Evolutionary conservation across 768 basidiomycete species (phyloP).

Genomic region (Phlegmacium glaucopus): DNA sequence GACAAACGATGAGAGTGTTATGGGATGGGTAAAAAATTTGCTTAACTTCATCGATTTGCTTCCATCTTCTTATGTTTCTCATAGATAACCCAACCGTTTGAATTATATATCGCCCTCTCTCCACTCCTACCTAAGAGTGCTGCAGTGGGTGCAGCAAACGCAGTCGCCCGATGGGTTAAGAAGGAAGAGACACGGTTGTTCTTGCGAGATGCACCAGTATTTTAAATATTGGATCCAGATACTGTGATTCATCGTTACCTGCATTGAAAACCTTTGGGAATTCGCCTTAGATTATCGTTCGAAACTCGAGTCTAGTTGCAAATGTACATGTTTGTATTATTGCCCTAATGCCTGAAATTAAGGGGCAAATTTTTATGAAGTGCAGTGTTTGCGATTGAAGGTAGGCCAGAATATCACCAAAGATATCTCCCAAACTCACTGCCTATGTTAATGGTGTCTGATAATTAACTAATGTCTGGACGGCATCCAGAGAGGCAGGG

Average conservation of each 20-base stretch:
- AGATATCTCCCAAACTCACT: no score
- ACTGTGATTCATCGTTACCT: neutral
- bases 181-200: constrained; percentile 83
- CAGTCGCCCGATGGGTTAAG: constrained; percentile 87
- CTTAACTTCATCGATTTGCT: neutral
- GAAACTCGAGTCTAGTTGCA: no score
- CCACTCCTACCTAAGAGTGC: constrained; percentile 86
- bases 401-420: no score
- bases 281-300: no score
- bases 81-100: constrained; percentile 92
- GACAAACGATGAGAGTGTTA: constrained; percentile 81
- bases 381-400: no score
- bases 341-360: no score
- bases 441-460: no score
- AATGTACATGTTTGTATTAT: no score
- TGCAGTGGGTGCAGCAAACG: constrained; percentile 83
- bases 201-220: constrained; percentile 85
- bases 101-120: constrained; percentile 82
- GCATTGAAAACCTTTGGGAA: no score
- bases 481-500: no score
- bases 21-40: constrained; percentile 81
- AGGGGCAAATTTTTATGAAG: no score
- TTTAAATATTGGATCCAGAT: constrained; percentile 29
- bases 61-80: neutral
- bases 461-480: no score